Conservation (phyloP, 2,329 filamentous ascomycete genomes). For the Fusarium paranaense region DNA sequence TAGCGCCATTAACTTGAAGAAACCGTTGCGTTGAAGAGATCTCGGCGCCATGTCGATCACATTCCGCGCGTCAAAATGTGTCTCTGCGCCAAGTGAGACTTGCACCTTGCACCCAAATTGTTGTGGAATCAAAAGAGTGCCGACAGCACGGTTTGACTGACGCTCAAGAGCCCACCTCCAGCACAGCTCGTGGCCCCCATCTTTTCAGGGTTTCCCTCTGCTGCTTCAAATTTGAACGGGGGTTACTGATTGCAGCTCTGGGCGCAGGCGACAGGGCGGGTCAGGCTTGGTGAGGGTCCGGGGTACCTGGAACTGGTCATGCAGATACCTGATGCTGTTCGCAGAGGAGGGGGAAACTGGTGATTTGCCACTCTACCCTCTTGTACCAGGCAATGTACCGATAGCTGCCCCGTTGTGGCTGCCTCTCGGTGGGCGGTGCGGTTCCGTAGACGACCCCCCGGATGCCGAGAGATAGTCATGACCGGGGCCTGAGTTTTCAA, state of each 20-base stretch:
- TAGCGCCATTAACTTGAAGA: background rate
- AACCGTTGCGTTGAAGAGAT: slow-evolving; percentile 1
- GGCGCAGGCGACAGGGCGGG: slow-evolving; percentile 31
- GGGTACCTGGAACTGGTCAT: slow-evolving; percentile 1
- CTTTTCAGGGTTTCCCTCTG: slow-evolving; percentile 10
- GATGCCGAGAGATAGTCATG: slow-evolving; percentile 33
- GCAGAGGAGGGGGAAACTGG: background rate
- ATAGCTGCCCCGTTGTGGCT: slow-evolving; percentile 10
- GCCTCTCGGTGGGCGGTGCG: slow-evolving; percentile 18
- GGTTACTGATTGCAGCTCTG: slow-evolving; percentile 5
- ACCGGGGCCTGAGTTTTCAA: slow-evolving; percentile 23
- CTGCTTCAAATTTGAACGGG: slow-evolving; percentile 3
- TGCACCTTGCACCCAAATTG: background rate
- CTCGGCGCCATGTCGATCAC: background rate
- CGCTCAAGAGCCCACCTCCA: background rate
- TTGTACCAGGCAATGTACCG: slow-evolving; percentile 6
- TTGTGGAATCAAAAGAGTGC: background rate
- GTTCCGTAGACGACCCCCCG: slow-evolving; percentile 27
- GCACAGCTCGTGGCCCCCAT: background rate
- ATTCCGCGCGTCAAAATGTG: background rate
- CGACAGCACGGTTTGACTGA: background rate
- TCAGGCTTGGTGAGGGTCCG: slow-evolving; percentile 5
- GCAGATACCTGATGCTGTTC: slow-evolving; percentile 8
- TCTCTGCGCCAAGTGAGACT: background rate
- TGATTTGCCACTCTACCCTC: slow-evolving; percentile 7